Percentiles rank a stretch among this genome's conserved stretches.
Evolutionary conservation across 176 grass and related monocot genomes (phyloP).

Genomic region (Raddia guianensis): DNA sequence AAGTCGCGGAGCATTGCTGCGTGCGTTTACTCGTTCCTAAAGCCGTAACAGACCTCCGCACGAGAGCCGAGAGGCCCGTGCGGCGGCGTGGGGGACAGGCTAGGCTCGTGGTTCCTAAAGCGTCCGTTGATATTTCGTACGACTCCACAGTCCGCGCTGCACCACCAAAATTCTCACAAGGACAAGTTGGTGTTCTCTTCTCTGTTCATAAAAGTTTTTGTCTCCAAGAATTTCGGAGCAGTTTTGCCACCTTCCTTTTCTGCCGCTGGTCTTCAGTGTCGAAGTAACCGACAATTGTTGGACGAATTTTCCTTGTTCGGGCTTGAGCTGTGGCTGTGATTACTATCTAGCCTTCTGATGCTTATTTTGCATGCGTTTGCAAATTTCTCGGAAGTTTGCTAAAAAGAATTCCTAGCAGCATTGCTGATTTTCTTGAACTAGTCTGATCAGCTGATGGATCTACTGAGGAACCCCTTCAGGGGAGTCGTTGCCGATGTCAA

Average conservation of each 20-base stretch:
- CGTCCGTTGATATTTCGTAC: too few relatives aligned
- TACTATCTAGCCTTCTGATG: neutral
- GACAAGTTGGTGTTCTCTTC: neutral
- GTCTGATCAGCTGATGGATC: constrained; percentile 55
- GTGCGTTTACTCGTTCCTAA: neutral
- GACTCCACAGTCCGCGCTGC: neutral
- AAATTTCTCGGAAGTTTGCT: neutral
- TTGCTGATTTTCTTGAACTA: neutral
- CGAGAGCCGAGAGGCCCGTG: neutral
- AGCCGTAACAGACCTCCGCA: neutral
- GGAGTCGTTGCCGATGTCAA: constrained; percentile 71
- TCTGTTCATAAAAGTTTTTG: neutral
- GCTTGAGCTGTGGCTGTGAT: neutral
- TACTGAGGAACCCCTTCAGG: constrained; percentile 42
- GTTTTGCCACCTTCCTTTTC: neutral
- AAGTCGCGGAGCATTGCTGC: constrained; percentile 18
- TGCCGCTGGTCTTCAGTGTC: neutral
- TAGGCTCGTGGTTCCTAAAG: neutral
- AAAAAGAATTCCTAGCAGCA: neutral
- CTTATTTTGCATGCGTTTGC: neutral
- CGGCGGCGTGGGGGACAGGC: neutral
- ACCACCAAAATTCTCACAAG: neutral
- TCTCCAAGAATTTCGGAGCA: neutral
- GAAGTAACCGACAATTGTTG: neutral
- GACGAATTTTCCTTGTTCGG: neutral